phyloP scores from a whole-genome alignment of 208 protist species.

The Polymyxa betae region DNA sequence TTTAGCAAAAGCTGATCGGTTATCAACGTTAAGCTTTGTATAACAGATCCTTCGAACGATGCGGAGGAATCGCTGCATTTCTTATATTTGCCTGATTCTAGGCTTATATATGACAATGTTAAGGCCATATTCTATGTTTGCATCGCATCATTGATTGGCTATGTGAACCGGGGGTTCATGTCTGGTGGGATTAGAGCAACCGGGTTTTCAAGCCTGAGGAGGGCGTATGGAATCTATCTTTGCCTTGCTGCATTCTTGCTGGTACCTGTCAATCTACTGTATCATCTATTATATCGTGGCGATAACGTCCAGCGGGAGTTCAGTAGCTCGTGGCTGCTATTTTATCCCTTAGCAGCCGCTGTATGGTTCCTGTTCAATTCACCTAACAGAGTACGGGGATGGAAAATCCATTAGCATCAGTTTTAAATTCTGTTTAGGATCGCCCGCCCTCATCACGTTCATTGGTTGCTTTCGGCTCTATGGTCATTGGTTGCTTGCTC shows the following conservation, averaged over 20 bases:
- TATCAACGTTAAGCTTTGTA: too few species aligned
- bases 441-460: neutral
- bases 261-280: neutral
- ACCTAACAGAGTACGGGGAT: neutral
- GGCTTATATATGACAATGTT: too few species aligned
- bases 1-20: too few species aligned
- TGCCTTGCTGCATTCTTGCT: neutral
- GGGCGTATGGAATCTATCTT: neutral
- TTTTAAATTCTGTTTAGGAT: neutral
- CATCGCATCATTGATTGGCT: neutral
- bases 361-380: neutral
- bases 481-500: neutral
- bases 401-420: neutral
- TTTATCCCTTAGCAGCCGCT: neutral
- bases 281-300: neutral
- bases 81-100: too few species aligned
- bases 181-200: neutral
- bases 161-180: neutral
- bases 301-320: neutral
- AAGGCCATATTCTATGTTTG: too few species aligned
- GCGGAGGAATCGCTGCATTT: too few species aligned
- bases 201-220: neutral
- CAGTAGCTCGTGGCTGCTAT: neutral
- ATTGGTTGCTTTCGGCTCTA: neutral
- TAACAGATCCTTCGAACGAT: too few species aligned